These are phyloP conservation scores for Nannochloropsis salina DNA, from an alignment of 108 stramenopile species.

Conservation along the genomic window DNA sequence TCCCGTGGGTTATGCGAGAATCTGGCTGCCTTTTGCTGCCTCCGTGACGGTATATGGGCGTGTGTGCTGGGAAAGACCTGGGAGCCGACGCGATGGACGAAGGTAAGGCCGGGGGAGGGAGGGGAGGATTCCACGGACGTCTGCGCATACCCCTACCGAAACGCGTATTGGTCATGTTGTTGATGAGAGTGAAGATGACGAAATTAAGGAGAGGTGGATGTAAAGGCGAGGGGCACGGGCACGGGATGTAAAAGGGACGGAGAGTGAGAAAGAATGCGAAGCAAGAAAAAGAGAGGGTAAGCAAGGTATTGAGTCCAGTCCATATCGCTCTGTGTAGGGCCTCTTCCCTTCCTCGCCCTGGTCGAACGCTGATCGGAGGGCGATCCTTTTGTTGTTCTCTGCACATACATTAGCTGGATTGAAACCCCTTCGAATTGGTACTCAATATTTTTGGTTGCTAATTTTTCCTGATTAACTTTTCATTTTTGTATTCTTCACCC, in stretches of 20 bases:
- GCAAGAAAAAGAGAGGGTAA: no score
- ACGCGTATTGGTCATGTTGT: neutral
- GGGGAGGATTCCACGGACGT: neutral
- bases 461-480: neutral
- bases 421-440: no score
- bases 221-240: neutral
- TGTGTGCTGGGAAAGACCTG: neutral
- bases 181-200: neutral
- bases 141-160: neutral
- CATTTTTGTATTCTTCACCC: neutral
- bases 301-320: no score
- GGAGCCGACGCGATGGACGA: neutral
- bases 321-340: no score
- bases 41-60: neutral
- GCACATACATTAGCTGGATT: neutral
- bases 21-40: constrained; percentile 26
- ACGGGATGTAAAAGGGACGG: neutral
- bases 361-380: no score
- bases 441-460: neutral
- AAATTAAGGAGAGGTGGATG: neutral
- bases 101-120: neutral
- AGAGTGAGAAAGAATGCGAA: no score
- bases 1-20: constrained; percentile 15
- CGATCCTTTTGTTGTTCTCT: neutral
- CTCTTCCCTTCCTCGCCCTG: no score